Evolutionary conservation across 2,329 filamentous ascomycete species (phyloP).

Genomic region (Talaromyces verruculosus): DNA sequence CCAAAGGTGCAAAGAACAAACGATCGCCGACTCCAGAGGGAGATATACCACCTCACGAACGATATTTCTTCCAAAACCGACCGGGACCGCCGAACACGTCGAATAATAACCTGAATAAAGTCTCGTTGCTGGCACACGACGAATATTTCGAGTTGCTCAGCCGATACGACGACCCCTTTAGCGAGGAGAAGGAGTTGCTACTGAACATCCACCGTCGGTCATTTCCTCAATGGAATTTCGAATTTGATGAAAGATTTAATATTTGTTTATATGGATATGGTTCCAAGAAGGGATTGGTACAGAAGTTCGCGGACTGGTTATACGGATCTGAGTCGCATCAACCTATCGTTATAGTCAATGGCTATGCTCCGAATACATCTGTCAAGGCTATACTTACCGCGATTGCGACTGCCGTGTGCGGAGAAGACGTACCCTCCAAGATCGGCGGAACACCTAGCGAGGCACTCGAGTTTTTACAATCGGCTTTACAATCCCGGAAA

Average conservation of each 20-base stretch:
- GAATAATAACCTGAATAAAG: slow-evolving; percentile 73
- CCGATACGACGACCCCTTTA: slow-evolving; percentile 67
- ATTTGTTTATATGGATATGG: slow-evolving; percentile 91
- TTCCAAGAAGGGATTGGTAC: slow-evolving; percentile 75
- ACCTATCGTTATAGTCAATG: slow-evolving; percentile 82
- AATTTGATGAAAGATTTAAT: slow-evolving; percentile 81
- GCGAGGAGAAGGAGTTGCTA: slow-evolving; percentile 67
- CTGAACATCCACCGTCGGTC: slow-evolving; percentile 73
- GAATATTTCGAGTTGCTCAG: slow-evolving; percentile 77
- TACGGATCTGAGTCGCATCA: slow-evolving; percentile 47
- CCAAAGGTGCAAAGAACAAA: slow-evolving; percentile 58
- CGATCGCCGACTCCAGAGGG: slow-evolving; percentile 76
- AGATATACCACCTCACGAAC: slow-evolving; percentile 81
- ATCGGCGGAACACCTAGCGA: slow-evolving; percentile 65
- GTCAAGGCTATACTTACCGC: slow-evolving; percentile 53
- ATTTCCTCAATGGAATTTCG: slow-evolving; percentile 90
- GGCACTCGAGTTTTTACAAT: slow-evolving; percentile 66
- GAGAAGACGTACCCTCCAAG: slow-evolving; percentile 46
- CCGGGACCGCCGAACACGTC: slow-evolving; percentile 80
- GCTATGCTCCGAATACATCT: slow-evolving; percentile 59
- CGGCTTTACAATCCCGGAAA: slow-evolving; percentile 55
- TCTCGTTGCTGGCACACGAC: slow-evolving; percentile 80
- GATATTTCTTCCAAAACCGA: slow-evolving; percentile 91
- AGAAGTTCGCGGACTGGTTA: slow-evolving; percentile 71
- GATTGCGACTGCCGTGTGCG: slow-evolving; percentile 62